Conservation (phyloP, 2,329 filamentous ascomycete genomes). For the Neopestalotiopsis sp. region DNA sequence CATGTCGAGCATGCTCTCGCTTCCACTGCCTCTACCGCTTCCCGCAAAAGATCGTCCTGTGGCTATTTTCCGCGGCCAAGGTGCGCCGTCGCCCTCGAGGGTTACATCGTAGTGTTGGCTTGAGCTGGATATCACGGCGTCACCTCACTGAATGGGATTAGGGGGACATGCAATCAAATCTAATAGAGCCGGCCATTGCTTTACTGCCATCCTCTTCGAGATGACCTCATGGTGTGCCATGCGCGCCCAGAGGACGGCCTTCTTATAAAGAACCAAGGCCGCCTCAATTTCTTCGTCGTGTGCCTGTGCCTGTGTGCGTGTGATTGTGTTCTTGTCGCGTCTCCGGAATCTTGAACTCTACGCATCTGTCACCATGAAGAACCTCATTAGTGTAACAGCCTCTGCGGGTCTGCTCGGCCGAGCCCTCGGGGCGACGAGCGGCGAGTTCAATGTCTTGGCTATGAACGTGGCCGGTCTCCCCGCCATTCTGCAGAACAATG, state of each 20-base stretch:
- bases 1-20: constrained; percentile 13
- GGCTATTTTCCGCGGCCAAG: background rate
- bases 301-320: background rate
- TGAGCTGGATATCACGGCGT: constrained; percentile 1
- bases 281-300: background rate
- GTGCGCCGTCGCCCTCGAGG: background rate
- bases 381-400: background rate
- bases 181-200: background rate
- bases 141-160: constrained; percentile 7
- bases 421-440: constrained; percentile 25
- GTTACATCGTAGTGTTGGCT: constrained; percentile 2
- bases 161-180: constrained; percentile 5
- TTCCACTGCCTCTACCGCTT: constrained; percentile 5
- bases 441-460: constrained; percentile 34
- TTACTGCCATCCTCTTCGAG: background rate
- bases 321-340: background rate
- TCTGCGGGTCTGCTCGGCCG: constrained; percentile 14
- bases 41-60: background rate
- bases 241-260: background rate
- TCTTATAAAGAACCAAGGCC: background rate
- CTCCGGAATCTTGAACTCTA: background rate
- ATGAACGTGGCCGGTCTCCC: constrained; percentile 38
- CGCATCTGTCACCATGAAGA: constrained; percentile 10
- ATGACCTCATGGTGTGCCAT: background rate
- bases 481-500: constrained; percentile 60